Base-by-base conservation (phyloP, 257 asterid species). In the Plectranthus barbatus region DNA sequence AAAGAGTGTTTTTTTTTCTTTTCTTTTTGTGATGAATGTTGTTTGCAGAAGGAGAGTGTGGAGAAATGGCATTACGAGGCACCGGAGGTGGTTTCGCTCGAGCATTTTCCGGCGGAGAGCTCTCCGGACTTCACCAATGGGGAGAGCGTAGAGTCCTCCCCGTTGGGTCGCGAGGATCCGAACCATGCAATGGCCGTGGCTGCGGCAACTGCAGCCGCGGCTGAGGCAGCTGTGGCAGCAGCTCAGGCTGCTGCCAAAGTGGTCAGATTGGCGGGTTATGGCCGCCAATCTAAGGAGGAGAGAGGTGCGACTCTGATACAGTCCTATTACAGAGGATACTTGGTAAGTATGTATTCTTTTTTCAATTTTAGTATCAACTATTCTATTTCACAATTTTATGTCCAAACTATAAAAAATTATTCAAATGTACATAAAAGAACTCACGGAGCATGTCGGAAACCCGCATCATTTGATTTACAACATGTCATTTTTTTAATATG, bases 221-320 rank as follows among this genome's bases (percentile, higher is more conserved):
- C 95, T 9, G 89, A 87, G 80, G 97, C 98, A 0, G 98, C 95
- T 0, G 84, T 78, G 23, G 92, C 83, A 3, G 96, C 98, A 0
- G 96, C 98, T 37, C 90, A 86, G 45, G 96, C 96, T 0, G 96
- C 98, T 0, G 98, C 96, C 1, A 86, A 82, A 42, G 99, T 89
- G 42, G 90, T 86, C 7, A 70, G 95, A 53, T 67, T 92, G 71
- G 84, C 94, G 0, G 95, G 96, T 15, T 82, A 81, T 33, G 88
- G 93, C 26, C 86, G 86, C 7, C 87, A 77, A 49, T 82, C 93
- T 1, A 85, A 74, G 71, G 95, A 83, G 50, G 96, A 86, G 45
- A 85, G 81, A 26, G 93, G 95, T 46, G 95, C 99, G 34, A 79
- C 69, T 8, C 76, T 83, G 8, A 77, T 89, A 10, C 99, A 92